phyloP scores from a whole-genome alignment of 2,329 filamentous ascomycete genomes.

The Trichoderma brevicompactum region DNA sequence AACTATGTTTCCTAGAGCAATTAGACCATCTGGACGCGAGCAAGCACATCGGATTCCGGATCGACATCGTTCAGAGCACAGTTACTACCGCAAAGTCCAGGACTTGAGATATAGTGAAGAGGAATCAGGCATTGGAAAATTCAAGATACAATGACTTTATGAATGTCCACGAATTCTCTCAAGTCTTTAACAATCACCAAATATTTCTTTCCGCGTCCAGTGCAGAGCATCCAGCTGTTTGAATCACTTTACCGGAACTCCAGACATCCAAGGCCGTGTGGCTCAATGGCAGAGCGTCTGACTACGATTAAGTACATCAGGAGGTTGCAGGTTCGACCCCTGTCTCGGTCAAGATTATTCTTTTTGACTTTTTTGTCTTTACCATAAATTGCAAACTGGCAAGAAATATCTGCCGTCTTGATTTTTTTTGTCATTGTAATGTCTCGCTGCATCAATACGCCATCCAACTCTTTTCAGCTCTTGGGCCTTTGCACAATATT shows the following conservation, averaged over 20 bases:
- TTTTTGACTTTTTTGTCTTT: not conserved
- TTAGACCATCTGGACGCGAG: not conserved
- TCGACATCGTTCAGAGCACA: not conserved
- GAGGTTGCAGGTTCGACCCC: slow-evolving; percentile 29
- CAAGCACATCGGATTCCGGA: not conserved
- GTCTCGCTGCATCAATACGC: not conserved
- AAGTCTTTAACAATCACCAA: not conserved
- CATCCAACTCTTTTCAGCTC: not conserved
- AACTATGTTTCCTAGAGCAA: slow-evolving; percentile 5
- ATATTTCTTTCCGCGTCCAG: not conserved
- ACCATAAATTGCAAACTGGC: too few species aligned
- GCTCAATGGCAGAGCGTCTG: slow-evolving; percentile 30
- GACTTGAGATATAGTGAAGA: too few species aligned
- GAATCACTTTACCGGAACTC: not conserved
- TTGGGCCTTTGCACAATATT: not conserved
- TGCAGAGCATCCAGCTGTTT: not conserved
- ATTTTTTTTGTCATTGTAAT: not conserved
- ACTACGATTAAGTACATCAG: slow-evolving; percentile 29
- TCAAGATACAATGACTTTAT: too few species aligned
- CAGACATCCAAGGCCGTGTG: slow-evolving; percentile 23
- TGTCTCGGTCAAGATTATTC: slow-evolving; percentile 23
- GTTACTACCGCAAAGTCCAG: too few species aligned
- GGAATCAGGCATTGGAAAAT: too few species aligned
- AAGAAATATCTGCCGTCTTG: not conserved
- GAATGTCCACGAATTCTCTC: too few species aligned